Evolutionary conservation across 257 asterid genomes (phyloP).

Genomic region (Solanum chiquidenum): DNA sequence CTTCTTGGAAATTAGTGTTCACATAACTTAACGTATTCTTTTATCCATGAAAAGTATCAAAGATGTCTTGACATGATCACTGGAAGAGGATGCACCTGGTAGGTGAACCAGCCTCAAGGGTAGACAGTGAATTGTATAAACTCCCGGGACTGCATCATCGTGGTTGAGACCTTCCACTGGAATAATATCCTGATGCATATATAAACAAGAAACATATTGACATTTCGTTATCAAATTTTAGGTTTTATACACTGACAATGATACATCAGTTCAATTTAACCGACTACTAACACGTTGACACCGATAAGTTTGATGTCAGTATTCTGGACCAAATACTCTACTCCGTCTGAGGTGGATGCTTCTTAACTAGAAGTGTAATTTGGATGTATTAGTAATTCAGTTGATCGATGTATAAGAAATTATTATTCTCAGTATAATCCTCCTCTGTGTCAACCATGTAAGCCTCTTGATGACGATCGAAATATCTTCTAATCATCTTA

Average conservation of each 20-base stretch:
- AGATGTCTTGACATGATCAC: not conserved
- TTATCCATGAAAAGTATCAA: not conserved
- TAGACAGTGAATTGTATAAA: conserved; percentile 22
- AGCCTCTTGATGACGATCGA: too few species aligned
- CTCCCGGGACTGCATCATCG: conserved; percentile 6
- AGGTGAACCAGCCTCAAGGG: conserved; percentile 23
- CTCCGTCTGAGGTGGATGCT: conserved; percentile 23
- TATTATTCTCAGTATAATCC: too few species aligned
- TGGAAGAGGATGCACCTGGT: conserved; percentile 27
- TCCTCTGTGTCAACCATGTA: too few species aligned
- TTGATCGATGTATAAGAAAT: too few species aligned
- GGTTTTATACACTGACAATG: not conserved
- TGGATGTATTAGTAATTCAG: too few species aligned
- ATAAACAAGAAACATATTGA: not conserved
- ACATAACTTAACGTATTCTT: not conserved
- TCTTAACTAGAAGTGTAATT: too few species aligned
- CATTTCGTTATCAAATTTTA: not conserved
- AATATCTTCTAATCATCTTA: too few species aligned
- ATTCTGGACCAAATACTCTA: conserved; percentile 13
- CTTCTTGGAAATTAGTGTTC: not conserved
- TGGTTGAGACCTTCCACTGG: conserved; percentile 17
- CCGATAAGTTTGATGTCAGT: conserved; percentile 22
- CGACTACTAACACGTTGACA: conserved; percentile 1
- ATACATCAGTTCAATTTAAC: not conserved
- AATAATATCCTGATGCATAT: conserved; percentile 3